A percentile compares a stretch with the other conserved stretches of the same genome.
Conservation (phyloP, 257 asterid genomes). For the Nicotiana otophora region DNA sequence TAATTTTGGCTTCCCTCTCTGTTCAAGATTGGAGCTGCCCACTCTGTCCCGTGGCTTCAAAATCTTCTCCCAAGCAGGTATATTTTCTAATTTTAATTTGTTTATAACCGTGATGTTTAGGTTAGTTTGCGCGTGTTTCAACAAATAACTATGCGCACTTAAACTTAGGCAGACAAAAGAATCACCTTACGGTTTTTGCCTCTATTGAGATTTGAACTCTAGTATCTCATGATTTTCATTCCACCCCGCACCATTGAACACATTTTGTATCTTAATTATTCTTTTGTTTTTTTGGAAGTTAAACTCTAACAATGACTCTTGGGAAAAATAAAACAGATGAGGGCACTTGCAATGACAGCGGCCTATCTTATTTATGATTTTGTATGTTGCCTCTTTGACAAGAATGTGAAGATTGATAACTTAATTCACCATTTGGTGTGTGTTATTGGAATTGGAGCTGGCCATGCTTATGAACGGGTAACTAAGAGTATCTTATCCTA, state of each 20-base stretch:
- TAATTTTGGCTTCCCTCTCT: constrained; percentile 40
- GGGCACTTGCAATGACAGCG: constrained; percentile 44
- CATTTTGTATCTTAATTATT: background rate
- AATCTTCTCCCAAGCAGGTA: constrained; percentile 56
- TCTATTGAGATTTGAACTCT: background rate
- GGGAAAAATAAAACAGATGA: constrained; percentile 40
- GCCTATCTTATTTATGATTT: constrained; percentile 68
- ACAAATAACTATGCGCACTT: background rate
- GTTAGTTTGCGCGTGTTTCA: too few relatives aligned
- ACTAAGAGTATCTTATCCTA: background rate
- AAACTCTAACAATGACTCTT: background rate
- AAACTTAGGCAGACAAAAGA: background rate
- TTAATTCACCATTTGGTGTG: constrained; percentile 69
- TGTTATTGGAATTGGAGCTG: constrained; percentile 63
- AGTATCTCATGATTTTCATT: background rate
- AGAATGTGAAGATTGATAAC: constrained; percentile 50
- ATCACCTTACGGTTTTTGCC: background rate
- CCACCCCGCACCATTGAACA: background rate
- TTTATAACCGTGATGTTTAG: too few relatives aligned
- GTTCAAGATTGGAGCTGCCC: constrained; percentile 64
- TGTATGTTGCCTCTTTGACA: constrained; percentile 60
- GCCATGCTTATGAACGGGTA: constrained; percentile 74
- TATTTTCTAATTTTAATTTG: too few relatives aligned
- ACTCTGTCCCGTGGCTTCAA: constrained; percentile 50
- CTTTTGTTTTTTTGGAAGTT: background rate